A percentile compares a stretch with the other conserved stretches of the same genome.
Conservation (phyloP, 805 yeast genomes). For the Yamadazyma tumulicola region DNA sequence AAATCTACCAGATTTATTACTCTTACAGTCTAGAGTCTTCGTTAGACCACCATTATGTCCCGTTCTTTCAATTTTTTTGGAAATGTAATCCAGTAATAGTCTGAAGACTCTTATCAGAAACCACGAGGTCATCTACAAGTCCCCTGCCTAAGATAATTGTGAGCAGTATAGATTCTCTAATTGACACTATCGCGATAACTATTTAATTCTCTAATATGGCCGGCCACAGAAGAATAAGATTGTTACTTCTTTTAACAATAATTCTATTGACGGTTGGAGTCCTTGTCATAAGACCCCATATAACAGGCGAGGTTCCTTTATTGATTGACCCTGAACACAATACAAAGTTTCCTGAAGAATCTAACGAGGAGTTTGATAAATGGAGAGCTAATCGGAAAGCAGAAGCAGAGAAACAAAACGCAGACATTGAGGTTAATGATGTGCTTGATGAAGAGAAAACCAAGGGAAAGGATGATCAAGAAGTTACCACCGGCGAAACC, state of each 20-base stretch:
- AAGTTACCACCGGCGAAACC: not conserved
- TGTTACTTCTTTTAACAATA: not conserved
- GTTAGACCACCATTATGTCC: no score
- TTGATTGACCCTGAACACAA: no score
- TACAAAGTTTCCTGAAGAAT: not conserved
- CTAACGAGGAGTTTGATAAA: constrained; percentile 6
- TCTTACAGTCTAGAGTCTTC: no score
- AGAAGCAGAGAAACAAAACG: not conserved
- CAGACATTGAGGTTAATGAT: not conserved
- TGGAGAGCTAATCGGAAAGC: constrained; percentile 9
- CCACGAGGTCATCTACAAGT: no score
- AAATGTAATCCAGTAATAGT: no score
- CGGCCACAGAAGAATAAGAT: not conserved
- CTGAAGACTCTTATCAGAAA: no score
- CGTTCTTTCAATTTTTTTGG: no score
- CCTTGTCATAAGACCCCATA: not conserved
- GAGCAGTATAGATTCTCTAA: no score
- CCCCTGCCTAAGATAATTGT: no score
- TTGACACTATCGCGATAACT: no score
- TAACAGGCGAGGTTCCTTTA: not conserved
- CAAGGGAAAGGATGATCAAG: not conserved
- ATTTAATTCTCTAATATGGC: no score
- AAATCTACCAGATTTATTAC: no score
- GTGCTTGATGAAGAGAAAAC: constrained; percentile 1
- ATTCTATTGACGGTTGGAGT: not conserved